Percentiles rank a stretch among this genome's conserved stretches.
Evolutionary conservation across 2,329 filamentous ascomycete genomes (phyloP).

Genomic region (Cladosporium sp.): DNA sequence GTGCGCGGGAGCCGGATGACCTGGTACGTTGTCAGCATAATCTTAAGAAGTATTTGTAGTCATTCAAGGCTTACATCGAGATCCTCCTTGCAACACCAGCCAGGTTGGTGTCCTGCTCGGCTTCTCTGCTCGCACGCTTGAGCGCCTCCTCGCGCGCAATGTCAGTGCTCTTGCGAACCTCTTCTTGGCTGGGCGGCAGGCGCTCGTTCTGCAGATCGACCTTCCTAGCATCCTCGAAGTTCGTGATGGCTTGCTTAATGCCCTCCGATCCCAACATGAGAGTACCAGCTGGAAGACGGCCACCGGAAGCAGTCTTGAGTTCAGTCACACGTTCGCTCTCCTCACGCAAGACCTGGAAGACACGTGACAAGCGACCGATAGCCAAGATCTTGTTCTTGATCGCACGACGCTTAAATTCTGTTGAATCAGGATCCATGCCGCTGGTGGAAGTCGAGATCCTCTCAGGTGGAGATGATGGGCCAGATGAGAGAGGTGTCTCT

Average conservation of each 20-base stretch:
- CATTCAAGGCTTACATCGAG: conserved; percentile 74
- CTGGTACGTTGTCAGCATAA: not conserved
- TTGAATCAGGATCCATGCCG: conserved; percentile 71
- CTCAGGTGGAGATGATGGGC: conserved; percentile 70
- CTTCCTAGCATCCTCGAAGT: conserved; percentile 93
- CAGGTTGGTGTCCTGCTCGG: conserved; percentile 85
- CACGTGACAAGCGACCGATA: conserved; percentile 90
- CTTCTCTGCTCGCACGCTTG: conserved; percentile 79
- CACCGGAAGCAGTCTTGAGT: conserved; percentile 92
- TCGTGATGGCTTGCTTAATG: conserved; percentile 96
- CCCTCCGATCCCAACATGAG: conserved; percentile 97
- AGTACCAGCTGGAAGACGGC: conserved; percentile 86
- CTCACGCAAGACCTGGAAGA: conserved; percentile 97
- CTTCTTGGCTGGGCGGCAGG: conserved; percentile 85
- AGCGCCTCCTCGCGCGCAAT: conserved; percentile 78
- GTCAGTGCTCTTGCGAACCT: conserved; percentile 78
- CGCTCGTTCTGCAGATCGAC: conserved; percentile 96
- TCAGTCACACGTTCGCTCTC: conserved; percentile 96
- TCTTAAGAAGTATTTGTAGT: not conserved
- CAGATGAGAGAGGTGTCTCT: conserved; percentile 72
- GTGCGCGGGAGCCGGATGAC: conserved; percentile 10
- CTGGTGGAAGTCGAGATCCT: conserved; percentile 32
- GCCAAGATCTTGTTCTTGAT: conserved; percentile 99
- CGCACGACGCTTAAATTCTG: conserved; percentile 88
- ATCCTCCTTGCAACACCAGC: conserved; percentile 84